Percentiles rank a stretch among this genome's conserved stretches.
Evolutionary conservation across 2,329 filamentous ascomycete species (phyloP).

Genomic region (Fusarium sp.): DNA sequence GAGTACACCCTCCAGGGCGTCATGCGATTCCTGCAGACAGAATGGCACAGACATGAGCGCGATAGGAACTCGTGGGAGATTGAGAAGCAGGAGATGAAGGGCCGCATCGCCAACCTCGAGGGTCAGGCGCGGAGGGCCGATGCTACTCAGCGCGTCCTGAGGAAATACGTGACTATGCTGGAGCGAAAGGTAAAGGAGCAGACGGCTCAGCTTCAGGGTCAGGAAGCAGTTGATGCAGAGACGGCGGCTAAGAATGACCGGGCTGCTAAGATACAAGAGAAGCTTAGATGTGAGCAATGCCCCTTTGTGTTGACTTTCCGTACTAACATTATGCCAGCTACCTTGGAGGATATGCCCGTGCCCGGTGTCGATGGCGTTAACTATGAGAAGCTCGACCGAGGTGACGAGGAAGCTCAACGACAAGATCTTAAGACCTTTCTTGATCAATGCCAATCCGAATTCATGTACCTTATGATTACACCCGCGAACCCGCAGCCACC

Average conservation of each 20-base stretch:
- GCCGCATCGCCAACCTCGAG: constrained; percentile 92
- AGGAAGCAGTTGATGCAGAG: constrained; percentile 48
- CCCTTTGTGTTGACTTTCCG: not conserved
- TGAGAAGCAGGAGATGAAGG: constrained; percentile 98
- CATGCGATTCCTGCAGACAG: constrained; percentile 98
- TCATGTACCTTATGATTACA: constrained; percentile 74
- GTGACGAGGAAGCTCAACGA: constrained; percentile 61
- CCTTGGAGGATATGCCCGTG: constrained; percentile 53
- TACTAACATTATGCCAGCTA: constrained; percentile 47
- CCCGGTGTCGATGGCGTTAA: constrained; percentile 58
- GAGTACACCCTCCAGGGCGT: constrained; percentile 78
- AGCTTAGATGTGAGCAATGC: constrained; percentile 59
- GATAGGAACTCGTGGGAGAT: constrained; percentile 99
- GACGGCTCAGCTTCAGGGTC: constrained; percentile 72
- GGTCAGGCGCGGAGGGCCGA: constrained; percentile 88
- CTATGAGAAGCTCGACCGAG: constrained; percentile 51
- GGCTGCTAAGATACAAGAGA: constrained; percentile 64
- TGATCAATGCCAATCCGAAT: constrained; percentile 71
- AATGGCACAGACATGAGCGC: constrained; percentile 98
- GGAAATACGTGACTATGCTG: constrained; percentile 89
- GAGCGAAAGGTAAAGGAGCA: constrained; percentile 89
- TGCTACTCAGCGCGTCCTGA: constrained; percentile 86
- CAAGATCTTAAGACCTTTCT: constrained; percentile 68
- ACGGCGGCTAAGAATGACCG: constrained; percentile 61
- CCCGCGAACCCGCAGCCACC: constrained; percentile 72